Conservation (phyloP, 805 yeast genomes). For the fission yeast (Schizosaccharomyces pombe) region DNA sequence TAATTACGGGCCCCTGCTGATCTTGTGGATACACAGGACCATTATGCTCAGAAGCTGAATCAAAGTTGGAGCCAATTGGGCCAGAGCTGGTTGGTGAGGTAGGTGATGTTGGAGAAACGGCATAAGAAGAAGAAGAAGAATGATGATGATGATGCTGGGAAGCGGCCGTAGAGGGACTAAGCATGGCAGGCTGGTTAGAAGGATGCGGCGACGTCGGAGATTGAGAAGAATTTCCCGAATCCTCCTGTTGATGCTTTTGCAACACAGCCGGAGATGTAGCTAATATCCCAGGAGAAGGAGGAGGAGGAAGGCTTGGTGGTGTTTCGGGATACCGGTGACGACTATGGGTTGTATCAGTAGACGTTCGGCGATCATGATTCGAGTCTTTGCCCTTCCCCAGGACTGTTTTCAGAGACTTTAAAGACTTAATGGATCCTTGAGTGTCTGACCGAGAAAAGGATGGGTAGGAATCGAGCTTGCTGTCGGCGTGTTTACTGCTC, state of each 20-base stretch:
- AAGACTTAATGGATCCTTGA: conserved; percentile 1
- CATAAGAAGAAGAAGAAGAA: background rate
- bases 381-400: conserved; percentile 1
- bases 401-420: background rate
- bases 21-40: background rate
- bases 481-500: background rate
- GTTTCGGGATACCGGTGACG: background rate
- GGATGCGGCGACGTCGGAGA: background rate
- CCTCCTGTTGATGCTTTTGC: background rate
- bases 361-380: background rate
- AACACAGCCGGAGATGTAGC: background rate
- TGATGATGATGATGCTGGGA: too few species aligned
- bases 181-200: too few species aligned
- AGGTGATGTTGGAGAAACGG: background rate
- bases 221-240: too few species aligned
- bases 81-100: background rate
- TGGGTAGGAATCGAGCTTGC: background rate
- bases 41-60: too few species aligned
- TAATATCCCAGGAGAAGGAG: conserved; percentile 1
- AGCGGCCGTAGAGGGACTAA: too few species aligned
- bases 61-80: background rate
- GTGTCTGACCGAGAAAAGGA: conserved; percentile 4
- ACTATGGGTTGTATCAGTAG: background rate
- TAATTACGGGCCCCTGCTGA: background rate
- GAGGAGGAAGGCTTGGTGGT: background rate